Base-by-base conservation (phyloP, 768 basidiomycete genomes). In the Cystobasidium ongulense region DNA sequence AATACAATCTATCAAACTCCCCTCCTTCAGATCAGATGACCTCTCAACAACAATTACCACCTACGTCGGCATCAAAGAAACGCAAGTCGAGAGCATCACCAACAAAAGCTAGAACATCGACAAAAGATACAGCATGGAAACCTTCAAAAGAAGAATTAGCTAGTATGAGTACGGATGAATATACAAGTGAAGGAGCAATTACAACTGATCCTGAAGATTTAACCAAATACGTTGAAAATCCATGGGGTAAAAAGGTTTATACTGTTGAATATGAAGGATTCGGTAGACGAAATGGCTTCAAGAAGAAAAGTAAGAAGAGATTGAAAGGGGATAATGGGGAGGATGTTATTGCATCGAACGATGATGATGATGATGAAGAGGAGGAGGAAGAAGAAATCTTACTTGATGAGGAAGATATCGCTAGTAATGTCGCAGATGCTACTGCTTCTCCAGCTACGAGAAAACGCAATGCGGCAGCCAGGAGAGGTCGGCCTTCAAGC, bases 241-340 rank as follows among this genome's bases (percentile, higher is more conserved):
- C 57, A 3, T 59, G 57, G 57, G 57, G 57, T 59, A 59, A 59
- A 29, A 59, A 59, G 29, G 57, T 59, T 59, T 59, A 59, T 59
- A 59, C 25, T 29, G 57, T 59, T 59, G 57, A 59, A 31, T 59
- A 59, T 59, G 57, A 59, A 15, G 57, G 57, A 5, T 5, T 5
- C 29, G 29, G 57, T 11, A 59, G 57, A 23, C 25, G 57, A 23
- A 59, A 29, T 65, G 75, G 39, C 2, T n/a, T n/a, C n/a, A 64
- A 15, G n/a, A 63, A 31, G 18, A 54, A 18, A 15, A 46, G 43
- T 25, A 52, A 25, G 52, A 77, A 76, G 39, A 46, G 72, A 43
- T 59, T 73, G 35, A 78, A 75, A 38, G 63, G 41, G 10, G 74
- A 54, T 15, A 74, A 75, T 41, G 65, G 53, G 1, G 76, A 41